Conservation (phyloP, 2,329 filamentous ascomycete genomes). For the Apiospora arundinis region DNA sequence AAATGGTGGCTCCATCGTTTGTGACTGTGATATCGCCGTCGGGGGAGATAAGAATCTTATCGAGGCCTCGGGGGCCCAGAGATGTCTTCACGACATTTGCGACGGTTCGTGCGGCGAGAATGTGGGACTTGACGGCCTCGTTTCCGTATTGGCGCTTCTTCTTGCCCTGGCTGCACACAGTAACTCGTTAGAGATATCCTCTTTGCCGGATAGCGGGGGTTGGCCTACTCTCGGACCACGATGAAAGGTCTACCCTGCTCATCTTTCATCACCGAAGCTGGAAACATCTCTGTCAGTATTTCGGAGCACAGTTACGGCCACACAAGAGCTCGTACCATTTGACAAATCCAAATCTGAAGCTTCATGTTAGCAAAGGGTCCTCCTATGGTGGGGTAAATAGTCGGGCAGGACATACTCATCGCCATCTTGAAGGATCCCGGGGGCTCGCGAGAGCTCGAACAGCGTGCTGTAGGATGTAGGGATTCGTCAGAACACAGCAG, state of each 20-base stretch:
- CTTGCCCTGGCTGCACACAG: constrained; percentile 77
- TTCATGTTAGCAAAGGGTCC: constrained; percentile 33
- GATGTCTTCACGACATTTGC: constrained; percentile 98
- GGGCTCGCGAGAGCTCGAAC: constrained; percentile 39
- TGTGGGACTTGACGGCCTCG: constrained; percentile 98
- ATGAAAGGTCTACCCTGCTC: constrained; percentile 98
- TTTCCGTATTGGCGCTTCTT: constrained; percentile 97
- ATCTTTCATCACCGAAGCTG: constrained; percentile 86
- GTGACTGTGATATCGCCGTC: constrained; percentile 99
- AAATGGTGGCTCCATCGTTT: constrained; percentile 97
- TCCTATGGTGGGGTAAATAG: constrained; percentile 30
- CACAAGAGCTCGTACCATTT: constrained; percentile 66
- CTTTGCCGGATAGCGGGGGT: neutral
- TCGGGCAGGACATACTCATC: constrained; percentile 56
- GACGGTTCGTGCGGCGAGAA: constrained; percentile 93
- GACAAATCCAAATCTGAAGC: constrained; percentile 78
- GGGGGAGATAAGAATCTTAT: constrained; percentile 98
- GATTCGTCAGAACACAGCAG: constrained; percentile 12
- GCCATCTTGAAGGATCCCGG: constrained; percentile 54
- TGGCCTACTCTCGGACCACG: constrained; percentile 90
- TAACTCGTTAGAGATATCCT: neutral
- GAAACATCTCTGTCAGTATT: constrained; percentile 31
- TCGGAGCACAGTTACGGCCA: constrained; percentile 16
- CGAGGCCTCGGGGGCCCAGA: constrained; percentile 90
- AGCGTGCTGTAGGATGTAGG: neutral